A percentile compares a stretch with the other conserved stretches of the same genome.
phyloP scores from a whole-genome alignment of 192 early-diverging fungal genomes.

The Haplosporangium gracile region DNA sequence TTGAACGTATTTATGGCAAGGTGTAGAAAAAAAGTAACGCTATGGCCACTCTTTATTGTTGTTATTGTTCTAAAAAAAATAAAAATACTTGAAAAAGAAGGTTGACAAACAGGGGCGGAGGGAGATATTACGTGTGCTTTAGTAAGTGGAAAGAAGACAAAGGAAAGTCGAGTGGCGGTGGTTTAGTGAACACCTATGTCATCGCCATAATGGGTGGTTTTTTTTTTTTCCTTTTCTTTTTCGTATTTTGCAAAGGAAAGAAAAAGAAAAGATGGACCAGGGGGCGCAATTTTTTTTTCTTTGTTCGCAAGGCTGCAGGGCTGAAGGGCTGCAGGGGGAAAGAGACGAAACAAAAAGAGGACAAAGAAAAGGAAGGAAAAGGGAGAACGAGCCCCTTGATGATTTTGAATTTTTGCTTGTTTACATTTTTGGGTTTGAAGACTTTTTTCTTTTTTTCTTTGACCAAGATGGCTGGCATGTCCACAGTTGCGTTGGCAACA shows the following conservation, averaged over 20 bases:
- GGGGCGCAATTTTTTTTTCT: too few relatives aligned
- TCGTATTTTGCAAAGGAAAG: too few relatives aligned
- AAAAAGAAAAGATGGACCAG: too few relatives aligned
- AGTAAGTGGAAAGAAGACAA: neutral
- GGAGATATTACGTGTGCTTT: neutral
- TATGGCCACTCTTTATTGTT: too few relatives aligned
- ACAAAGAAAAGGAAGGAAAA: neutral
- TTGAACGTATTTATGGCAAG: constrained; percentile 37
- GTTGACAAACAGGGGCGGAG: neutral
- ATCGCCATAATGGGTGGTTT: neutral
- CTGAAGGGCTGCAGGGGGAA: neutral
- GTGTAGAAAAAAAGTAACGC: constrained; percentile 3
- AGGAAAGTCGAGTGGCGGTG: neutral
- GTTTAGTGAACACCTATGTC: too few relatives aligned
- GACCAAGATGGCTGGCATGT: neutral
- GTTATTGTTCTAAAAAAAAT: neutral
- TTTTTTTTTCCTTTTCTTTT: too few relatives aligned
- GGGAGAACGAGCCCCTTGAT: neutral
- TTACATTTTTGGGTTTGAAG: neutral
- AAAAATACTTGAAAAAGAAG: neutral
- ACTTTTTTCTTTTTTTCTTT: too few relatives aligned
- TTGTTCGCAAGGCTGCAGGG: too few relatives aligned
- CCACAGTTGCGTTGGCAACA: neutral
- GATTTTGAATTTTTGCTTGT: neutral
- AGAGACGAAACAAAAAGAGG: neutral